Evolutionary conservation across 2,329 filamentous ascomycete species (phyloP), one percentile per base, ranked within the genome.

Genomic region (Paracorniculantispora psalliotae): DNA sequence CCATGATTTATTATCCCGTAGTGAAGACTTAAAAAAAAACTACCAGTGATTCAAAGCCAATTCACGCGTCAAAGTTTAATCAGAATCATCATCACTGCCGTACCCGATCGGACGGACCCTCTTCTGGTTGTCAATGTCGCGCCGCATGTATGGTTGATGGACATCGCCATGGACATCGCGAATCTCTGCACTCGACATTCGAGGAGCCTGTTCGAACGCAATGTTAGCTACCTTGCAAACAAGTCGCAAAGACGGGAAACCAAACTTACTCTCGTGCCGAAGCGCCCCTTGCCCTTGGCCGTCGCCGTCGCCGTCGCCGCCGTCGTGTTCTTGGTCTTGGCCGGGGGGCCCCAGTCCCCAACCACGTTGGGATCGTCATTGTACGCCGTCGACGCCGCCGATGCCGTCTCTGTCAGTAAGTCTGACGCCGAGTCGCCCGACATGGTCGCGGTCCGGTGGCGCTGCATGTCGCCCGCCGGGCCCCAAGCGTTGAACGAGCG

Each of bases 401-500:
- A 23, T 12, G 9, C 54, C 4, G 10, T 12, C 28, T 25, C 30
- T 6, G 41, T n/a, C 9, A 19, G 1, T 3, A 21, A 17, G 10
- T 33, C 13, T 6, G 41, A 25, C 9, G n/a, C 1, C 5, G 26
- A 17, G 10, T 33, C 13, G 26, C 19, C 26, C 17, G 30, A 8
- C 6, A 12, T 5, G 9, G 55, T 25, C 8, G 21, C 17, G 12
- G 33, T 15, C 1, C 19, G 19, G 43, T 28, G 55, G 13, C 35
- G 39, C 23, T 48, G 23, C n/a, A 46, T 4, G 19, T 39, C 9
- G 26, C 57, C 57, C n/a, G 30, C 19, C 1, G 50, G 30, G 10
- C 35, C 57, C 57, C 57, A 59, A 21, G 57, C 57, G 19, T 59
- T 59, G 33, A 43, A 59, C 13, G 37, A 35, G 4, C n/a, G 48